Conservation (phyloP, 495 filamentous ascomycete species). For the Neurospora hispaniola region DNA sequence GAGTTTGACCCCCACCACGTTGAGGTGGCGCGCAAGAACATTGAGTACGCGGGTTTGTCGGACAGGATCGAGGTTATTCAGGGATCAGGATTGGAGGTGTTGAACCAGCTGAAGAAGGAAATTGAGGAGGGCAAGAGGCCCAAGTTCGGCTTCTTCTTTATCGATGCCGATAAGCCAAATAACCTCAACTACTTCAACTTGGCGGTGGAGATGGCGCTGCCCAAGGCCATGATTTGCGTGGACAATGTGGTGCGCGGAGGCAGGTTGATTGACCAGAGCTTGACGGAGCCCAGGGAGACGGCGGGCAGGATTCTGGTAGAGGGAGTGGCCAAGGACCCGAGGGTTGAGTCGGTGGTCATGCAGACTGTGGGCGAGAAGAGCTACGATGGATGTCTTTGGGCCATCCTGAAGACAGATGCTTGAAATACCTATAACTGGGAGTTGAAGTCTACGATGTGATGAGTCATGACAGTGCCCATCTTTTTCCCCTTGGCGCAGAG, state of each 20-base stretch:
- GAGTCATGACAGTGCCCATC: not conserved
- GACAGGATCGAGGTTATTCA: slow-evolving; percentile 31
- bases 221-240: slow-evolving; percentile 30
- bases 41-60: slow-evolving; percentile 24
- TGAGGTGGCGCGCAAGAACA: slow-evolving; percentile 35
- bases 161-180: slow-evolving; percentile 42
- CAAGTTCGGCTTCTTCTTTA: slow-evolving; percentile 40
- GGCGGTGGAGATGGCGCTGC: slow-evolving; percentile 29
- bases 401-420: slow-evolving; percentile 26
- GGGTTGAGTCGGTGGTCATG: slow-evolving; percentile 37
- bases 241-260: slow-evolving; percentile 42
- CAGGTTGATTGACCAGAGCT: slow-evolving; percentile 11
- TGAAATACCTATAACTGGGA: not conserved
- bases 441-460: not conserved
- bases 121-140: slow-evolving; percentile 35
- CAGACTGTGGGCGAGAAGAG: slow-evolving; percentile 43
- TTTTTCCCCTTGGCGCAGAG: too few species aligned
- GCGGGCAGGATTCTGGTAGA: slow-evolving; percentile 29
- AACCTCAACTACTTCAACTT: slow-evolving; percentile 39
- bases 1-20: slow-evolving; percentile 31
- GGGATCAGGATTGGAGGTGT: slow-evolving; percentile 34
- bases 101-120: slow-evolving; percentile 30
- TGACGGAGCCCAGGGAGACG: not conserved
- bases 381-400: slow-evolving; percentile 38
- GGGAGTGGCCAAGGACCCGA: slow-evolving; percentile 31